Base-by-base conservation (phyloP, 305 asterid genomes). In the Ruellia speciosa region DNA sequence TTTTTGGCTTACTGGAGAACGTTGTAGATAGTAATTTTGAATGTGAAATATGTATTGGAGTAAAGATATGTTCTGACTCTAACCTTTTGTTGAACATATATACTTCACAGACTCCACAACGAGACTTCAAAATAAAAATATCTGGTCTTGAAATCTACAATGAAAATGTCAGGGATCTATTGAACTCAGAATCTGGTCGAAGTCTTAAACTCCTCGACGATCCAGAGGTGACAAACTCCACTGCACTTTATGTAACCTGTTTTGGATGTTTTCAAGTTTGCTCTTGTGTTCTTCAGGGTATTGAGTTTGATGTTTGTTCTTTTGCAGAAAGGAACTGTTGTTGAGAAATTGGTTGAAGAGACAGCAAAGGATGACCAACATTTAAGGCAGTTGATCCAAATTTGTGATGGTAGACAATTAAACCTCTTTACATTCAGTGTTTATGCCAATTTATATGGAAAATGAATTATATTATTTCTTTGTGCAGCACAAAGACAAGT, bases 401-500 rank as follows among this genome's bases (percentile, higher is more conserved):
- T 90, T 50, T 90, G 98, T 68, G 98, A 90, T 40, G 96, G 96
- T 90, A 43, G 12, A 10, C 41, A 75, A 54, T 13, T 54, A 28
- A 66, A 18, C 31, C 17, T 31, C 17, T 49, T 40, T 66, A 49
- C 12, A 49, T 9, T 20, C 13, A 49, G 24, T 0, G 12, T 6
- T 52, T 51, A 13, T 20, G 14, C 57, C 41, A 43, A 0, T 43
- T 39, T 39, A 3, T 9, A 39, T 0, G 45, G 13, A 12, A 43
- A 43, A n/a, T 43, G 49, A 43, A 43, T n/a, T n/a, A 12, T 7
- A 43, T 12, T 12, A 3, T 43, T 11, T 43, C 6, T 43, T 18
- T 48, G 64, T 83, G 77, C 86, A 90, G 98, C 96, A 70, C 98
- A 90, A 74, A 81, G 98, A 67, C 98, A 90, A 85, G 96, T 87